Percentiles rank a stretch among this genome's conserved stretches.
Conservation (phyloP, 768 basidiomycete genomes). For the Suillus sp. region DNA sequence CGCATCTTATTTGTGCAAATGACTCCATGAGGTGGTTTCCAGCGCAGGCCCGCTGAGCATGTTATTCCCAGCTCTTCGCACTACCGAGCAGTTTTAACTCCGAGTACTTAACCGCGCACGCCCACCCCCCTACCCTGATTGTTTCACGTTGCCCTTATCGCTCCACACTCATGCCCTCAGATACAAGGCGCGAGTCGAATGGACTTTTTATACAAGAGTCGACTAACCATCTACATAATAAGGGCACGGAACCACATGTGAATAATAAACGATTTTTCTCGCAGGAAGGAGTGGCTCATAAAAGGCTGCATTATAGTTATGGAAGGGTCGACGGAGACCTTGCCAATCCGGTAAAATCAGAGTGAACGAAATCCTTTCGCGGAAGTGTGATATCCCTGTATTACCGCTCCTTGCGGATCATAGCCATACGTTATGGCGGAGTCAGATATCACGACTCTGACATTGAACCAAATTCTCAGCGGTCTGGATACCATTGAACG, state of each 20-base stretch:
- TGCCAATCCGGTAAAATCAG: constrained; percentile 1
- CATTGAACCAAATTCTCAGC: background rate
- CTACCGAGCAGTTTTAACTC: constrained; percentile 1
- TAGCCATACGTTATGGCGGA: background rate
- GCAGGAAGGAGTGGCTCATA: background rate
- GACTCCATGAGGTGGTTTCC: background rate
- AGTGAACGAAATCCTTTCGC: background rate
- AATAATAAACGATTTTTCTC: background rate
- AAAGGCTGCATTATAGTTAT: background rate
- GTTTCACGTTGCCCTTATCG: constrained; percentile 1
- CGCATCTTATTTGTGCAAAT: background rate
- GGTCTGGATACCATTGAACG: background rate
- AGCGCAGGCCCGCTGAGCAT: background rate
- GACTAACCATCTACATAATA: background rate
- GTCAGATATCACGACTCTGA: background rate
- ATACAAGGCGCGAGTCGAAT: background rate
- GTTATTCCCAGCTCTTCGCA: background rate
- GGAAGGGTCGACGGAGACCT: constrained; percentile 8
- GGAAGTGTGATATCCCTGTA: background rate
- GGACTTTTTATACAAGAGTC: background rate
- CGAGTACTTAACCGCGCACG: background rate
- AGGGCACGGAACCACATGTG: background rate
- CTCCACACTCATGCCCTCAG: background rate
- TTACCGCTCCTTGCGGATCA: constrained; percentile 6
- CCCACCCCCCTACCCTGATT: background rate